phyloP scores from a whole-genome alignment of 192 early-diverging fungal species.

The Thamnidium elegans region DNA sequence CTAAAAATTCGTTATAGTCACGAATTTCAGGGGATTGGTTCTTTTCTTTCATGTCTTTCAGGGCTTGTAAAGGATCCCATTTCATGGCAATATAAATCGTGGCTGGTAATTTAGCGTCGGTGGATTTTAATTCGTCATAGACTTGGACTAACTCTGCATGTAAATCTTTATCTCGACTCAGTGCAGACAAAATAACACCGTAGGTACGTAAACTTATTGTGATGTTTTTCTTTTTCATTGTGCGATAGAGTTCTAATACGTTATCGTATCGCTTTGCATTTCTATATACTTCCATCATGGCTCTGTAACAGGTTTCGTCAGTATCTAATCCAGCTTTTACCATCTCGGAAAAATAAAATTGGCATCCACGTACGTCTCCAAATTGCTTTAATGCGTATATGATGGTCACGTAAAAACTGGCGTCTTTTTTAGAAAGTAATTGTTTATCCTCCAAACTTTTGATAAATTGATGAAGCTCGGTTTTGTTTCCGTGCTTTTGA shows the following conservation, averaged over 20 bases:
- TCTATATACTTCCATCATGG: conserved; percentile 23
- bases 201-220: conserved; percentile 4
- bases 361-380: neutral
- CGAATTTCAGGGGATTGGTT: neutral
- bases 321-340: neutral
- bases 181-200: conserved; percentile 1
- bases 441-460: neutral
- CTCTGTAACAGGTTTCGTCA: conserved; percentile 22
- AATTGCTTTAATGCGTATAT: conserved; percentile 19
- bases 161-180: neutral
- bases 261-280: neutral
- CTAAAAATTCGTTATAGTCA: conserved; percentile 40
- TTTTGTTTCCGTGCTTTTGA: neutral
- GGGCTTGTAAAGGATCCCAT: conserved; percentile 4
- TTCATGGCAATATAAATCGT: conserved; percentile 17
- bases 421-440: neutral
- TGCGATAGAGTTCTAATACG: conserved; percentile 16
- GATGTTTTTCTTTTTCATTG: conserved; percentile 21
- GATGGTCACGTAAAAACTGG: conserved; percentile 10
- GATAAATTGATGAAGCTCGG: conserved; percentile 16
- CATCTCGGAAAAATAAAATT: conserved; percentile 20
- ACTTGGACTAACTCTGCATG: conserved; percentile 1
- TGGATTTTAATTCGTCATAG: neutral
- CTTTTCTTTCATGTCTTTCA: conserved; percentile 13
- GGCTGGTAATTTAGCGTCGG: neutral